A percentile compares a stretch with the other conserved stretches of the same genome.
These are phyloP conservation scores for Suillus weaverae DNA, from an alignment of 768 basidiomycete species.

Conservation along the genomic window DNA sequence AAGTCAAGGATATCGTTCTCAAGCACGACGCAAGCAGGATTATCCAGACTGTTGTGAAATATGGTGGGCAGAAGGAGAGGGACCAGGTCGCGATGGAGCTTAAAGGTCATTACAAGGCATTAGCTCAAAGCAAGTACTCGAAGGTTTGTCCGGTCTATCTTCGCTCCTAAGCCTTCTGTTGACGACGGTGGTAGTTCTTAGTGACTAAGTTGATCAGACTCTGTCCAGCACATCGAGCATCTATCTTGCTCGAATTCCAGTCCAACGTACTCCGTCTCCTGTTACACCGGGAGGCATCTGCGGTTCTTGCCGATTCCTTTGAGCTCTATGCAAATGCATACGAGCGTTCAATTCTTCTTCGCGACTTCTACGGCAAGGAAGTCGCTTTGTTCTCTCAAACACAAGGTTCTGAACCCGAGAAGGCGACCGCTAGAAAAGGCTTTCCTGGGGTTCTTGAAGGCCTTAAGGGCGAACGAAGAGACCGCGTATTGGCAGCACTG, in stretches of 20 bases:
- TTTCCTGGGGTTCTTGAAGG: slow-evolving; percentile 68
- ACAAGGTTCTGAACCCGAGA: slow-evolving; percentile 58
- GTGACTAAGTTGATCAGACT: slow-evolving; percentile 77
- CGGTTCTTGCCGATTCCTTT: slow-evolving; percentile 84
- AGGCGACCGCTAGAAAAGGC: slow-evolving; percentile 64
- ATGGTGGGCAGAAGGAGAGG: slow-evolving; percentile 71
- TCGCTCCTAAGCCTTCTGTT: background rate
- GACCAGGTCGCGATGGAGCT: slow-evolving; percentile 83
- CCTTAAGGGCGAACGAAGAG: slow-evolving; percentile 60
- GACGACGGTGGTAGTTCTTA: slow-evolving; percentile 55
- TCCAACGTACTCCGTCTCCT: slow-evolving; percentile 73
- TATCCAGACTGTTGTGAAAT: slow-evolving; percentile 78
- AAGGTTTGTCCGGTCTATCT: slow-evolving; percentile 53
- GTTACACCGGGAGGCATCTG: slow-evolving; percentile 81
- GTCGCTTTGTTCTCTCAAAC: slow-evolving; percentile 65
- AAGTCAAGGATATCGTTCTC: slow-evolving; percentile 81
- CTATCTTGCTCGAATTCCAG: slow-evolving; percentile 80
- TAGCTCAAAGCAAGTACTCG: slow-evolving; percentile 87
- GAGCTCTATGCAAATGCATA: slow-evolving; percentile 86
- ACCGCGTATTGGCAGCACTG: slow-evolving; percentile 63
- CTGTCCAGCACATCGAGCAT: slow-evolving; percentile 70
- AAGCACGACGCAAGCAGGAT: slow-evolving; percentile 93
- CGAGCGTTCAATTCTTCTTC: slow-evolving; percentile 76
- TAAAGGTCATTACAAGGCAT: slow-evolving; percentile 72
- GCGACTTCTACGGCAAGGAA: slow-evolving; percentile 92